Evolutionary conservation across 176 grass and related monocot species (phyloP), one percentile per base, ranked within the genome.

Genomic region (Bolboschoenus planiculmis): DNA sequence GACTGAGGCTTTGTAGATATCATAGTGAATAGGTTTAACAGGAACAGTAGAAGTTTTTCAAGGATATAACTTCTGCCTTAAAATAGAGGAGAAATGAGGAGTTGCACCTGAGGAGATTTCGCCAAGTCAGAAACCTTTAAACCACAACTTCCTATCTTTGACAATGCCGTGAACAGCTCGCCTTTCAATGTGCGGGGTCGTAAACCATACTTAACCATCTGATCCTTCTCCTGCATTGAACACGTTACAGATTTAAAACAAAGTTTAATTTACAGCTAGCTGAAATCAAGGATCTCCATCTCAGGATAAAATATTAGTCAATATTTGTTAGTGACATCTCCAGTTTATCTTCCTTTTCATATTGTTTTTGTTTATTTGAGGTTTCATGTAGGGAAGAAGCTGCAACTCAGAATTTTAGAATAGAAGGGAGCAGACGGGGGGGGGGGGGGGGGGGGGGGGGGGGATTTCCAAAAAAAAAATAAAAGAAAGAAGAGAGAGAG

Each of bases 141-240:
- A 67, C 96, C 96, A 57, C 62, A 21, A 31, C 89, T 95, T 89
- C 96, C 96, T 95, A 89, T 86, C 82, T 93, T 95, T 59, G 96
- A 94, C 77, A 99, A 91, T 64, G 93, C 78, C 20, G 73, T 68
- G 87, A 99, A 99, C 53, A 99, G 70, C 92, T 95, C 96, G 79
- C 91, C 86, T 90, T 99, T 99, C 63, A 95, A 79, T 59, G 96
- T 99, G 50, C 63, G 60, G 67, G 89, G 86, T 78, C 86, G 56
- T 80, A 99, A 82, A 80, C 92, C 96, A 89, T 95, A 95, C 85
- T 95, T 99, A 72, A 84, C 89, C 92, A 99, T 99, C 90, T 78
- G 96, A 87, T 93, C 88, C 86, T 92, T 91, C 88, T 95, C 89
- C 96, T 99, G 30, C 43, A 84, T 61, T 30, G 37, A 71, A 71